Percentiles rank a stretch among this genome's conserved stretches.
Evolutionary conservation across 805 yeast species (phyloP).

Genomic region (Saccharomyces paradoxus): DNA sequence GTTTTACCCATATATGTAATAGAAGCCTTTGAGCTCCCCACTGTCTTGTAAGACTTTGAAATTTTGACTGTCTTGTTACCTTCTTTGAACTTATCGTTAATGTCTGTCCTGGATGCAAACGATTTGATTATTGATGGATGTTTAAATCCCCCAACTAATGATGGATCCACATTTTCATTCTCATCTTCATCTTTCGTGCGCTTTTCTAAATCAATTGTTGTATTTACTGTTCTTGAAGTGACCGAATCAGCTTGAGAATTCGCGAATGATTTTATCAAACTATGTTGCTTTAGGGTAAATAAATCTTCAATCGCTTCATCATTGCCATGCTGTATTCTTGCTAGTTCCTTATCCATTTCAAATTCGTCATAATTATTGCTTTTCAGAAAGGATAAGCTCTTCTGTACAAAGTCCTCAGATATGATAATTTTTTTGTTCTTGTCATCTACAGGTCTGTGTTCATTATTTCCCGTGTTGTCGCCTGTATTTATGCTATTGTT

Average conservation of each 20-base stretch:
- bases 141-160: slow-evolving; percentile 18
- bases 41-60: slow-evolving; percentile 46
- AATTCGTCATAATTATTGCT: slow-evolving; percentile 27
- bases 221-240: background rate
- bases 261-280: slow-evolving; percentile 29
- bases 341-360: slow-evolving; percentile 26
- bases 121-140: slow-evolving; percentile 41
- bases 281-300: slow-evolving; percentile 38
- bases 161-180: slow-evolving; percentile 4
- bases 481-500: slow-evolving; percentile 26
- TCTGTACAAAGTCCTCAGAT: slow-evolving; percentile 49
- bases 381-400: slow-evolving; percentile 45
- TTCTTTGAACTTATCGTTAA: slow-evolving; percentile 35
- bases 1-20: slow-evolving; percentile 45
- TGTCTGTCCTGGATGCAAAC: slow-evolving; percentile 34
- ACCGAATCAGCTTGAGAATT: slow-evolving; percentile 18
- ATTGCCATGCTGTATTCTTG: slow-evolving; percentile 14
- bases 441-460: slow-evolving; percentile 25
- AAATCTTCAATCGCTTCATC: slow-evolving; percentile 35
- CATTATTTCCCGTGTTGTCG: slow-evolving; percentile 8
- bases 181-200: slow-evolving; percentile 2
- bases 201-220: background rate
- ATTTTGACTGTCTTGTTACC: slow-evolving; percentile 42
- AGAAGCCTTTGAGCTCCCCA: slow-evolving; percentile 49
- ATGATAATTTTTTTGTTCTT: slow-evolving; percentile 35